Percentiles rank a stretch among this genome's conserved stretches.
Evolutionary conservation across 2,329 filamentous ascomycete genomes (phyloP).

Genomic region (Xylariaceae sp.): DNA sequence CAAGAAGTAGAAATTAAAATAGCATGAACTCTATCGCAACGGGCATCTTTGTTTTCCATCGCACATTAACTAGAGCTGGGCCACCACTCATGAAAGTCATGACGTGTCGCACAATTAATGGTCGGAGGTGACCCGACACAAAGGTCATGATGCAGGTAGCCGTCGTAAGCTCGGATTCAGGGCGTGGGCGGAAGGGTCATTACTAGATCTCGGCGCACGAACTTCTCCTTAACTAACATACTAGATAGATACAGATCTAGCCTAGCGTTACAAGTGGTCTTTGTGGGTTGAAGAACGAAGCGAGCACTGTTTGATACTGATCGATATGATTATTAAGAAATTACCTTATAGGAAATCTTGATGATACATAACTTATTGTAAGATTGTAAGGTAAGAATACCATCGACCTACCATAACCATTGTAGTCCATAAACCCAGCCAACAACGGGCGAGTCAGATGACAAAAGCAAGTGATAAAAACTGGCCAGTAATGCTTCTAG

Average conservation of each 20-base stretch:
- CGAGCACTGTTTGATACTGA: no score
- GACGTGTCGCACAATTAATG: slow-evolving; percentile 22
- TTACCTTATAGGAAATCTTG: no score
- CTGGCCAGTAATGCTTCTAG: slow-evolving; percentile 11
- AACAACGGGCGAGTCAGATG: slow-evolving; percentile 22
- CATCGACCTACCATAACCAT: neutral
- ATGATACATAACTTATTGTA: neutral
- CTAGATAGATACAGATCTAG: slow-evolving; percentile 3
- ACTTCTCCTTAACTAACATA: neutral
- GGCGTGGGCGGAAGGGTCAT: slow-evolving; percentile 9
- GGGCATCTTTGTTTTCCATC: neutral
- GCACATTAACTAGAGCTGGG: neutral
- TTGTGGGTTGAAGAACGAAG: neutral
- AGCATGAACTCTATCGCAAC: no score
- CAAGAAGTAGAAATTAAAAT: no score
- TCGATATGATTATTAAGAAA: no score
- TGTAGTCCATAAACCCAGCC: no score
- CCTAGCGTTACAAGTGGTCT: no score
- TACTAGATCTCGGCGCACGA: slow-evolving; percentile 13
- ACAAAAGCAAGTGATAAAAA: slow-evolving; percentile 18
- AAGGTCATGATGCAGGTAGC: slow-evolving; percentile 24
- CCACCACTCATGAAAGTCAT: neutral
- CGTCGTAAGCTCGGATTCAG: slow-evolving; percentile 19
- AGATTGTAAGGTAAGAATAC: neutral
- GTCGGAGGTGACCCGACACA: slow-evolving; percentile 9